A percentile compares a stretch with the other conserved stretches of the same genome.
Evolutionary conservation across 2,329 filamentous ascomycete species (phyloP).

Genomic region (Colletotrichum incanum): DNA sequence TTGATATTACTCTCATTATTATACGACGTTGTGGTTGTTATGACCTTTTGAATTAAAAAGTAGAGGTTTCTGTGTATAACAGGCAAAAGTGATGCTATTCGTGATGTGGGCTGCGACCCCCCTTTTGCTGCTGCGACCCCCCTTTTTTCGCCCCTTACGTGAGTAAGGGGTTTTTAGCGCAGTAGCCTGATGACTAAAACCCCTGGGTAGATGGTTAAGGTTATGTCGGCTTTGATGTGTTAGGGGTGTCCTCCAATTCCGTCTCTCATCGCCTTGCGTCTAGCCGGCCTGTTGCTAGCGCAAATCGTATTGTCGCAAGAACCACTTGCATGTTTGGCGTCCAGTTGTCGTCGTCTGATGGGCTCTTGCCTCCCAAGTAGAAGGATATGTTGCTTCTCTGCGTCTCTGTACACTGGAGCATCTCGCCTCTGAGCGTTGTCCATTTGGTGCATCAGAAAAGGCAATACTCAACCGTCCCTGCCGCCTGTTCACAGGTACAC

Average conservation of each 20-base stretch:
- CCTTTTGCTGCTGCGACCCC: too few species aligned
- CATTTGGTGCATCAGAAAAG: conserved; percentile 46
- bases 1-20: too few species aligned
- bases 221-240: not conserved
- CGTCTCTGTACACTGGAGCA: not conserved
- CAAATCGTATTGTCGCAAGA: too few species aligned
- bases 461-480: conserved; percentile 45
- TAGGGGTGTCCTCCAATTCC: not conserved
- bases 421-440: conserved; percentile 39
- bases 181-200: too few species aligned
- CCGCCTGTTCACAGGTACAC: conserved; percentile 41
- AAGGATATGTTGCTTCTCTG: conserved; percentile 7
- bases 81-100: too few species aligned
- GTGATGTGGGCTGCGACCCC: too few species aligned
- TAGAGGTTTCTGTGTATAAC: too few species aligned
- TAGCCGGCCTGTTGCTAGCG: not conserved
- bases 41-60: too few species aligned
- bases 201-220: too few species aligned
- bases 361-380: conserved; percentile 9
- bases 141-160: too few species aligned
- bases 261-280: not conserved
- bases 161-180: too few species aligned
- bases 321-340: not conserved
- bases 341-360: not conserved
- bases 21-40: too few species aligned